Conservation (phyloP, 1,139 yeast species). For the Yueomyces sp. region DNA sequence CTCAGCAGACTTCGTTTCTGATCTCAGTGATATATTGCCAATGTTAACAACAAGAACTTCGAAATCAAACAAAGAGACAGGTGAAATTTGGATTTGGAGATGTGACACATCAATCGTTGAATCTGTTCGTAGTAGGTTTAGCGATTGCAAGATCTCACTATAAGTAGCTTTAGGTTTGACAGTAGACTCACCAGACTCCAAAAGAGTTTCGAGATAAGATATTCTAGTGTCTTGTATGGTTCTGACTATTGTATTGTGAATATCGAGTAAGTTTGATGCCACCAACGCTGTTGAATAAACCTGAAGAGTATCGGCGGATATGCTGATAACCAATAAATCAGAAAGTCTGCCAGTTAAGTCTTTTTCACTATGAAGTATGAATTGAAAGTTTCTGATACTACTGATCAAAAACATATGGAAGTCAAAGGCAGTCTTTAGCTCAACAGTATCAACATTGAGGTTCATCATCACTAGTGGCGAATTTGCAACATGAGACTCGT, state of each 20-base stretch:
- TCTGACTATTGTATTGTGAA: conserved; percentile 56
- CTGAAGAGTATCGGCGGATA: conserved; percentile 43
- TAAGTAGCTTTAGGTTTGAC: conserved; percentile 9
- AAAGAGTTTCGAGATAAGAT: conserved; percentile 58
- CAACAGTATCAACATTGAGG: conserved; percentile 42
- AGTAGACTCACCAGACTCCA: conserved; percentile 18
- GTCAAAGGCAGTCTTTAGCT: conserved; percentile 60
- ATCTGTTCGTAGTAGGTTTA: conserved; percentile 36
- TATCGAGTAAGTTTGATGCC: conserved; percentile 71
- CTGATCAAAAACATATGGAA: conserved; percentile 71
- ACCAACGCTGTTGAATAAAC: conserved; percentile 71
- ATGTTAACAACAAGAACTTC: conserved; percentile 58
- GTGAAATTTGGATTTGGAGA: conserved; percentile 54
- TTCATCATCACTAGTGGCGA: conserved; percentile 62
- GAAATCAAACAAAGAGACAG: conserved; percentile 62
- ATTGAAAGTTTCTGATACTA: conserved; percentile 34
- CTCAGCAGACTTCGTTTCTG: conserved; percentile 38
- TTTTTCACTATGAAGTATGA: conserved; percentile 59
- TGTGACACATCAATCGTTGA: conserved; percentile 47
- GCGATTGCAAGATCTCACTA: conserved; percentile 14
- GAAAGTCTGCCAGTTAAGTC: conserved; percentile 33
- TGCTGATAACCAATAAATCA: conserved; percentile 51
- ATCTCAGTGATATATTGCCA: conserved; percentile 45
- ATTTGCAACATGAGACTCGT: conserved; percentile 31
- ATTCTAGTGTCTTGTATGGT: conserved; percentile 61